These are phyloP conservation scores for Przewalskia tangutica DNA, from an alignment of 257 asterid species.

Conservation along the genomic window DNA sequence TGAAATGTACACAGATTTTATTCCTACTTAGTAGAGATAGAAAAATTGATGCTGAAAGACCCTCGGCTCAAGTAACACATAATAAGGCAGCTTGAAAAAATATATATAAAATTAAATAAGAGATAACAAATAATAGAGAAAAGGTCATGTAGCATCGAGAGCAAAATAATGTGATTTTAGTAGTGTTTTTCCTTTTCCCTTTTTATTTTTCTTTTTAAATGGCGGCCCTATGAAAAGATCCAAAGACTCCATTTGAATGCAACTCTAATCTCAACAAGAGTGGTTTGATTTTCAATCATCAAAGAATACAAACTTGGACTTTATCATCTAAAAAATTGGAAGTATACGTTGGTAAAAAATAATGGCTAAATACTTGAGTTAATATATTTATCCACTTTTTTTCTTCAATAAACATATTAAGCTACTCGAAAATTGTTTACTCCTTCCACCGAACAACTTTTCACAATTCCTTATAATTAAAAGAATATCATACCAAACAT, in stretches of 20 bases:
- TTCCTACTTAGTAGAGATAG: no score
- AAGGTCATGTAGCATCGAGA: no score
- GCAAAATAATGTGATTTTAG: no score
- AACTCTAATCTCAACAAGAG: not conserved
- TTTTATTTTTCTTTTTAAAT: not conserved
- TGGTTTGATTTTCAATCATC: not conserved
- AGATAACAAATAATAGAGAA: no score
- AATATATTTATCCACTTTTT: not conserved
- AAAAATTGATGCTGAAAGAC: no score
- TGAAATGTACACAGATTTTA: no score
- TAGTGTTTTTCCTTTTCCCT: not conserved
- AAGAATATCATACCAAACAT: no score
- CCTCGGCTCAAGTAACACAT: no score
- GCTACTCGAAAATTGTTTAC: not conserved
- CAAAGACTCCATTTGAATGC: not conserved
- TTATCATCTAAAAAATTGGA: not conserved
- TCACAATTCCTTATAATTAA: not conserved
- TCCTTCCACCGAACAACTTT: not conserved
- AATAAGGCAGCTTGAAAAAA: no score
- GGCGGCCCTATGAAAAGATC: not conserved
- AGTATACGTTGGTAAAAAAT: not conserved
- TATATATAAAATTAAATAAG: no score
- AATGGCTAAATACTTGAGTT: not conserved
- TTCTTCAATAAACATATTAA: not conserved
- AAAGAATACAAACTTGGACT: not conserved